Conservation (phyloP, 352 stramenopile species). For the Elongisporangium anandrum region DNA sequence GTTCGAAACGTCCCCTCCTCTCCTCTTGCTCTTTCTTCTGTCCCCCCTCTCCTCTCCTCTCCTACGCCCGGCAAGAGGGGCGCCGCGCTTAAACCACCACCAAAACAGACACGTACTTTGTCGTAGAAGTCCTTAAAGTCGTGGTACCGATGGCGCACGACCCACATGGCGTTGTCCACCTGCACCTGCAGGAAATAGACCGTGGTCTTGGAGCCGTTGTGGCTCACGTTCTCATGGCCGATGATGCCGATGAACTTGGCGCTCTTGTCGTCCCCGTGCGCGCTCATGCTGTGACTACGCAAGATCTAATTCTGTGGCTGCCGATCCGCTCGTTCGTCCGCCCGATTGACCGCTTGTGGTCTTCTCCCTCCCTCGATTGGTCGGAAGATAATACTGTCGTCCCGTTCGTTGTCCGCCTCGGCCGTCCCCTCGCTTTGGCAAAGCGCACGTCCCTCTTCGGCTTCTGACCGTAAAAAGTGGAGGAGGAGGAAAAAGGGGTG, state of each 20-base stretch:
- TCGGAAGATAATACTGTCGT: not conserved
- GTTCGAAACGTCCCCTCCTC: not conserved
- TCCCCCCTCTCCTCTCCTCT: not conserved
- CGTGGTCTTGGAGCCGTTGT: conserved; percentile 85
- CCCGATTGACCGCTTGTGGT: not conserved
- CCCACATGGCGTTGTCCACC: conserved; percentile 67
- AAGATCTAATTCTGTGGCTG: conserved; percentile 1
- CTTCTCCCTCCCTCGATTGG: not conserved
- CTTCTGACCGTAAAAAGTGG: not conserved
- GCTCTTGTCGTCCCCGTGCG: conserved; percentile 37
- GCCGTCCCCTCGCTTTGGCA: not conserved
- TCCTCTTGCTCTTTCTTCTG: not conserved
- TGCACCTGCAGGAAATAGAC: conserved; percentile 85
- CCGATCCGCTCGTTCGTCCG: conserved; percentile 1
- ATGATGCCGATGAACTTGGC: conserved; percentile 84
- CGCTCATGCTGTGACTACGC: conserved; percentile 21
- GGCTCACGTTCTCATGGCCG: conserved; percentile 82
- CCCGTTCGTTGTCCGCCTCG: not conserved
- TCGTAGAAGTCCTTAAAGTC: conserved; percentile 88
- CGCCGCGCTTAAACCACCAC: conserved; percentile 1
- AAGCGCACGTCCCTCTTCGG: conserved; percentile 3
- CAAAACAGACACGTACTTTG: conserved; percentile 35
- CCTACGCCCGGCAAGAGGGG: too few relatives aligned
- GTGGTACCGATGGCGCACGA: conserved; percentile 83
- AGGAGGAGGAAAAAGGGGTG: not conserved